phyloP scores from a whole-genome alignment of 495 filamentous ascomycete species.

The Chaetomium fimeti region DNA sequence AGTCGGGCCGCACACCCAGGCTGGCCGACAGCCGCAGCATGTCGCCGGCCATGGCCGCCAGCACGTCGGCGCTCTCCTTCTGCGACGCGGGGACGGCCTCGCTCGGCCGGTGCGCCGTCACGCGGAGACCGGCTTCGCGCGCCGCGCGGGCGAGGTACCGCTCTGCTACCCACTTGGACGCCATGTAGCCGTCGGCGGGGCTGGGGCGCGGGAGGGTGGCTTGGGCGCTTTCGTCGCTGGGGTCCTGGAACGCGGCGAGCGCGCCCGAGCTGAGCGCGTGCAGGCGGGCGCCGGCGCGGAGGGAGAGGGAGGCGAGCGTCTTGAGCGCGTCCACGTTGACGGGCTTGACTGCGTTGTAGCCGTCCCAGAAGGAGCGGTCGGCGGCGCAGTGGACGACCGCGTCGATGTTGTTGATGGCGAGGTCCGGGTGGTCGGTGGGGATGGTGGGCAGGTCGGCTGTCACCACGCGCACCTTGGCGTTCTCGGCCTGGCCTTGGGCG shows the following conservation, averaged over 20 bases:
- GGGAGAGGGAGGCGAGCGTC: neutral
- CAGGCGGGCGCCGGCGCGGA: neutral
- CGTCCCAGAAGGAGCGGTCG: conserved; percentile 1
- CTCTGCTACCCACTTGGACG: neutral
- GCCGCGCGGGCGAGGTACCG: neutral
- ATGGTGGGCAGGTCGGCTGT: neutral
- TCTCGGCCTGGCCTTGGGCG: neutral
- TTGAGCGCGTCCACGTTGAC: conserved; percentile 6
- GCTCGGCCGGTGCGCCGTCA: neutral
- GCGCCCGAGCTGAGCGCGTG: neutral
- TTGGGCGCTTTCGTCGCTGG: neutral
- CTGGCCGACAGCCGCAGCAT: neutral
- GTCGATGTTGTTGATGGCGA: neutral
- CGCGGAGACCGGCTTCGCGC: neutral
- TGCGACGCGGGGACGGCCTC: neutral
- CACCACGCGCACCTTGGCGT: neutral
- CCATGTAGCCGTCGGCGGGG: neutral
- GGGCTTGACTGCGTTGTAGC: neutral
- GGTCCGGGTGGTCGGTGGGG: neutral
- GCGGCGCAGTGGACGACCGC: neutral
- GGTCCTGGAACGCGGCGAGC: neutral
- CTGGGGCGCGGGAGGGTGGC: neutral
- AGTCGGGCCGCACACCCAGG: neutral
- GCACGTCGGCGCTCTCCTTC: neutral
- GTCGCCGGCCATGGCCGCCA: neutral